Evolutionary conservation across 2,329 filamentous ascomycete genomes (phyloP).

Genomic region (Ceratocystis cacaofunesta): DNA sequence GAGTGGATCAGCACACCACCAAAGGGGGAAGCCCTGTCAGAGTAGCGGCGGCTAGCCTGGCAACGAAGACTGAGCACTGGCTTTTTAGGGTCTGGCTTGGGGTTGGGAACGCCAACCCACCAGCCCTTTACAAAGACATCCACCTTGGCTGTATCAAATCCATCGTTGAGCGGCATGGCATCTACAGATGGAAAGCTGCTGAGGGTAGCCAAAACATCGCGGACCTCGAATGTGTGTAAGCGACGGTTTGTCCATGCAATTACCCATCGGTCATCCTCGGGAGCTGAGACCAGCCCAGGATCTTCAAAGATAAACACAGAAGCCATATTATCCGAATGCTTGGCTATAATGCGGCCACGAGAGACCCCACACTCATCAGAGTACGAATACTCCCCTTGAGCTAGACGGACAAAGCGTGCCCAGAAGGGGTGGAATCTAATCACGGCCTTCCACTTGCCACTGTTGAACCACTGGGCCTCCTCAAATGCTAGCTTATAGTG

Average conservation of each 20-base stretch:
- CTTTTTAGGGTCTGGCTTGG: neutral
- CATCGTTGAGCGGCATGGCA: neutral
- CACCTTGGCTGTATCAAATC: neutral
- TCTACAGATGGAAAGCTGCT: neutral
- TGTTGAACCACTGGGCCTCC: neutral
- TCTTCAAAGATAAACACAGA: conserved; percentile 16
- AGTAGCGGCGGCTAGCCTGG: neutral
- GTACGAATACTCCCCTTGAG: conserved; percentile 8
- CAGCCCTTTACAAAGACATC: neutral
- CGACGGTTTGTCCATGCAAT: conserved; percentile 14
- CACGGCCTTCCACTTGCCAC: conserved; percentile 9
- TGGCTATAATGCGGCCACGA: conserved; percentile 7
- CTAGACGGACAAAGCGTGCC: neutral
- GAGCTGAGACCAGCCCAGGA: conserved; percentile 9
- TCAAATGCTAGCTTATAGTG: conserved; percentile 5
- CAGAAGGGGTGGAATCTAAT: conserved; percentile 10
- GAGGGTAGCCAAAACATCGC: conserved; percentile 3
- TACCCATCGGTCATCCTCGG: conserved; percentile 13
- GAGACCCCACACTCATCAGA: conserved; percentile 15
- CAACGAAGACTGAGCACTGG: too few species aligned
- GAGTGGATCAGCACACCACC: neutral
- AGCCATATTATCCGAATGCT: neutral
- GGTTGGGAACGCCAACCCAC: neutral
- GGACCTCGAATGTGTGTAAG: conserved; percentile 14
- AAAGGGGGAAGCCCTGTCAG: neutral